Evolutionary conservation across 2,329 filamentous ascomycete species (phyloP).

Genomic region (Teratosphaeria pseudoeucalypti): DNA sequence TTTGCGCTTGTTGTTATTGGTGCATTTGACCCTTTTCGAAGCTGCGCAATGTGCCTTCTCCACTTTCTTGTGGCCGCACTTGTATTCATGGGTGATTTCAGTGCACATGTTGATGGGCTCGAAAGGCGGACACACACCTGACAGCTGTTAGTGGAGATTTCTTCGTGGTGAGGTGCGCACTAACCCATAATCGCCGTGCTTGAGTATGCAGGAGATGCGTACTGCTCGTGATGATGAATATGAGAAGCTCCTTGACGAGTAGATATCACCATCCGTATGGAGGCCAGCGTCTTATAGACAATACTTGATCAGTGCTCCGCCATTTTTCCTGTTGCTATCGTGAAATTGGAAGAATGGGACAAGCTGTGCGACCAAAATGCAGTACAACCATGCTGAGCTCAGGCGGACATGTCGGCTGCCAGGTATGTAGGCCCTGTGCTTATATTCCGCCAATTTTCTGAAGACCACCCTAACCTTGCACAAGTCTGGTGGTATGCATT

Average conservation of each 20-base stretch:
- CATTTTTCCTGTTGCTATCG: neutral
- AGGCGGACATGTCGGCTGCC: neutral
- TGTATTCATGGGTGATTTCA: slow-evolving; percentile 37
- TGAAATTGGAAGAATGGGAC: neutral
- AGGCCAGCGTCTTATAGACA: neutral
- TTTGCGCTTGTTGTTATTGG: slow-evolving; percentile 31
- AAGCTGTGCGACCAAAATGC: neutral
- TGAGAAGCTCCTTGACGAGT: neutral
- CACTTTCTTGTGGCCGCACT: slow-evolving; percentile 34
- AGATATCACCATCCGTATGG: neutral
- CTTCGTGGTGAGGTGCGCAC: neutral
- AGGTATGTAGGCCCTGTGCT: neutral
- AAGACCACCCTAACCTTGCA: neutral
- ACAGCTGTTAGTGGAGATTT: neutral
- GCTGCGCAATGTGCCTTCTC: slow-evolving; percentile 38
- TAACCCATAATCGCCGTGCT: neutral
- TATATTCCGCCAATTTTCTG: neutral
- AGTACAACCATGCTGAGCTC: neutral
- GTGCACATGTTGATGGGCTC: slow-evolving; percentile 31
- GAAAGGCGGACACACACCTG: neutral
- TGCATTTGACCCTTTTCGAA: slow-evolving; percentile 33
- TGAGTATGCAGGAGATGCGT: neutral
- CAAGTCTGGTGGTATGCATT: neutral
- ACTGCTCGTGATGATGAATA: neutral
- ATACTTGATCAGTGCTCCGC: neutral